These are phyloP conservation scores for Speleostelium caveatum DNA, from an alignment of 78 protist species.

Conservation along the genomic window DNA sequence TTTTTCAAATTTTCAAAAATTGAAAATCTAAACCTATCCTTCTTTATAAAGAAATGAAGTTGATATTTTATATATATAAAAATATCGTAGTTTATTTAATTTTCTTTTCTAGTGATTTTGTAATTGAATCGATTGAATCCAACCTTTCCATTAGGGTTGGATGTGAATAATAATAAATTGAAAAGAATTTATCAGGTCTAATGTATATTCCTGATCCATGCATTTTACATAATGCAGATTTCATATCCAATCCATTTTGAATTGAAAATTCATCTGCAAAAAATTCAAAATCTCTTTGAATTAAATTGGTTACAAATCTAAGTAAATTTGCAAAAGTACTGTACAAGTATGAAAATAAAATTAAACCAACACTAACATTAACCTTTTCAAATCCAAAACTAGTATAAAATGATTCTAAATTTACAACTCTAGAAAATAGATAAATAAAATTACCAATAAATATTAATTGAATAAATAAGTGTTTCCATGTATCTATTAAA, in stretches of 20 bases:
- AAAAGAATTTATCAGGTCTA: constrained; percentile 60
- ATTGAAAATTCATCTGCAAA: constrained; percentile 66
- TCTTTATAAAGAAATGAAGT: neutral
- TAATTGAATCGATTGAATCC: constrained; percentile 57
- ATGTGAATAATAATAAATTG: constrained; percentile 68
- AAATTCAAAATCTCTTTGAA: constrained; percentile 67
- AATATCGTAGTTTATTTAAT: neutral
- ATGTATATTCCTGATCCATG: constrained; percentile 58
- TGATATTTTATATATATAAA: neutral
- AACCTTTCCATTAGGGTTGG: constrained; percentile 73
- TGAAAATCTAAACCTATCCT: too few relatives aligned
- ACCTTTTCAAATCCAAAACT: constrained; percentile 64
- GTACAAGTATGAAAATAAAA: constrained; percentile 59
- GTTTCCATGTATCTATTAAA: constrained; percentile 66
- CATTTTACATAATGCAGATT: constrained; percentile 56
- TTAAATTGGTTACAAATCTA: constrained; percentile 68
- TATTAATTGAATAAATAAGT: constrained; percentile 56
- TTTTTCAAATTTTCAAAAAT: too few relatives aligned
- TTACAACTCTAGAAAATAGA: constrained; percentile 67
- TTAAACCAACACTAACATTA: constrained; percentile 75
- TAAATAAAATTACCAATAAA: constrained; percentile 68
- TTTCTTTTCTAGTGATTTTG: neutral
- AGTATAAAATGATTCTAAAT: constrained; percentile 43
- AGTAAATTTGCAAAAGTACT: constrained; percentile 76
- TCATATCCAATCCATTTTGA: constrained; percentile 70